Conservation (phyloP, 495 filamentous ascomycete species). For the Paragyromitra xinjiangensis region DNA sequence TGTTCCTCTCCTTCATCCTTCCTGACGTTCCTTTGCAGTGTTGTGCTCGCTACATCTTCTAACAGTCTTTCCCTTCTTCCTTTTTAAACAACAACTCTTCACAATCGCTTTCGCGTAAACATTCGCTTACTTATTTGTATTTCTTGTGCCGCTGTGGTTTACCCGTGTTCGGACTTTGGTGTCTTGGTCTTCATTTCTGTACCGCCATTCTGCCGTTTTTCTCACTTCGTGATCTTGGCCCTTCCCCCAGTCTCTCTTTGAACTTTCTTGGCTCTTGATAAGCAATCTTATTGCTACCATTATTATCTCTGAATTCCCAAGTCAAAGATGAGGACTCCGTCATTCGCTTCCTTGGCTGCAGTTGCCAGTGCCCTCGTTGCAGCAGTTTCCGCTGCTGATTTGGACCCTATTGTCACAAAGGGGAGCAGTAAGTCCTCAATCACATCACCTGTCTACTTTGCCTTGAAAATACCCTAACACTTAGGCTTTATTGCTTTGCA, state of each 20-base stretch:
- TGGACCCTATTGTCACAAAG: constrained; percentile 74
- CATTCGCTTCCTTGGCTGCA: constrained; percentile 39
- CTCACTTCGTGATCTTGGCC: constrained; percentile 43
- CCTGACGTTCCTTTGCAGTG: constrained; percentile 33
- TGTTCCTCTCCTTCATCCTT: constrained; percentile 18
- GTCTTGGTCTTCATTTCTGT: constrained; percentile 36
- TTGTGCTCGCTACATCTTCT: constrained; percentile 12
- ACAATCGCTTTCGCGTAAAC: constrained; percentile 42
- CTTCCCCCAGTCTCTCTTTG: constrained; percentile 7
- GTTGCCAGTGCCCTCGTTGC: constrained; percentile 60
- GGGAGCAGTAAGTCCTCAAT: constrained; percentile 55
- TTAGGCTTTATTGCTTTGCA: constrained; percentile 51
- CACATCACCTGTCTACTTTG: background rate
- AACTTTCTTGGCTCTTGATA: constrained; percentile 45
- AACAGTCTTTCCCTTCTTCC: constrained; percentile 21
- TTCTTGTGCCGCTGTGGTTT: constrained; percentile 30
- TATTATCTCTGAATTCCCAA: constrained; percentile 18
- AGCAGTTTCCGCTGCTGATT: constrained; percentile 64
- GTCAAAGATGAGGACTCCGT: constrained; percentile 43
- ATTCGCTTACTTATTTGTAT: constrained; percentile 28
- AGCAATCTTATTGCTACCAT: constrained; percentile 21
- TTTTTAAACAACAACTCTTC: constrained; percentile 10
- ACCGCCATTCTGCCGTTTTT: constrained; percentile 18
- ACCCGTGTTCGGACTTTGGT: constrained; percentile 32
- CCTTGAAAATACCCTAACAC: constrained; percentile 5